phyloP scores from a whole-genome alignment of 2,329 filamentous ascomycete genomes.

The Trichophyton mentagrophytes region DNA sequence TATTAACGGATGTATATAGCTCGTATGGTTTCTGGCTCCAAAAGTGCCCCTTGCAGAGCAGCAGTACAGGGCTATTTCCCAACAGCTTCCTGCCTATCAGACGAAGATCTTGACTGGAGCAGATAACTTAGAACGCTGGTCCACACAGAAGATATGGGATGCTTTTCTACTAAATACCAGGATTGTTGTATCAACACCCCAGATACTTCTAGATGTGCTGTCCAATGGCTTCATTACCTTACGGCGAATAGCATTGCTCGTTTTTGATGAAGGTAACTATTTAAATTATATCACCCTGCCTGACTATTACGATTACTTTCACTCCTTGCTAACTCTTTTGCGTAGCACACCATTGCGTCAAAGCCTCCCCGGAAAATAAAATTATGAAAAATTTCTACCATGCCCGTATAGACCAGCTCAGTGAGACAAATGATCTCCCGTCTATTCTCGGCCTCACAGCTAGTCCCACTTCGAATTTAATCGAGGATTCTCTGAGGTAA shows the following conservation, averaged over 20 bases:
- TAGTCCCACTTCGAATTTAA: constrained; percentile 56
- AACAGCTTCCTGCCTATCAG: constrained; percentile 46
- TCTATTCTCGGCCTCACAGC: constrained; percentile 68
- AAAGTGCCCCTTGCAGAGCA: constrained; percentile 56
- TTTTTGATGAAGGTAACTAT: constrained; percentile 66
- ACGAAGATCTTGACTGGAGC: constrained; percentile 53
- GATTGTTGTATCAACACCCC: constrained; percentile 66
- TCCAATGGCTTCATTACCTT: constrained; percentile 61
- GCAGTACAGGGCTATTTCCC: constrained; percentile 48
- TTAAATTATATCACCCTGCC: constrained; percentile 7
- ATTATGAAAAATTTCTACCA: constrained; percentile 67
- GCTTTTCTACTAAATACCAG: constrained; percentile 49
- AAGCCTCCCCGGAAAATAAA: constrained; percentile 49
- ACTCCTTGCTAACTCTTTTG: constrained; percentile 22
- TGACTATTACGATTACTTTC: neutral
- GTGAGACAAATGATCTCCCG: constrained; percentile 36
- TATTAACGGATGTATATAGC: constrained; percentile 19
- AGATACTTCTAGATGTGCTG: constrained; percentile 62
- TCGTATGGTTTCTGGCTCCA: constrained; percentile 61
- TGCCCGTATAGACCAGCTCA: constrained; percentile 27
- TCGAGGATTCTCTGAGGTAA: constrained; percentile 42
- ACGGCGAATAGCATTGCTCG: constrained; percentile 49
- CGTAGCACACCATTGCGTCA: constrained; percentile 58
- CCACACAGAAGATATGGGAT: constrained; percentile 53
- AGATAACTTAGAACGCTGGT: constrained; percentile 63